These are phyloP conservation scores for Ceriops zippeliana DNA, from an alignment of 345 rosid species.

Conservation along the genomic window DNA sequence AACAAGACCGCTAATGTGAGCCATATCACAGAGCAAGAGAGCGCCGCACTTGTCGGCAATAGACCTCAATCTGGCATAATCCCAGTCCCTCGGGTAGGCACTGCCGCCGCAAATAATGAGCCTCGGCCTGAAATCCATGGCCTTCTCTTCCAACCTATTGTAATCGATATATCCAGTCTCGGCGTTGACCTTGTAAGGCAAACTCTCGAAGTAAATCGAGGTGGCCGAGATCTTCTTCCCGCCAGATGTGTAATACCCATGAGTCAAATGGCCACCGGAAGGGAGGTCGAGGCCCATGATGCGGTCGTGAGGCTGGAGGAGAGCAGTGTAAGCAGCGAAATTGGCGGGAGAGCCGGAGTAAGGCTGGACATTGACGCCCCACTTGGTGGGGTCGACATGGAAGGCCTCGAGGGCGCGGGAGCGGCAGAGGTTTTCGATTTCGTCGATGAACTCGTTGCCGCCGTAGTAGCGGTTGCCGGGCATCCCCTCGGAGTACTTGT, in stretches of 20 bases:
- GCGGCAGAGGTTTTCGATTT: constrained; percentile 94
- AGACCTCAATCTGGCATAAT: constrained; percentile 68
- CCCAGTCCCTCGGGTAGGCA: constrained; percentile 99
- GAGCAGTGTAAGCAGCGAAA: constrained; percentile 97
- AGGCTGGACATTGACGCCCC: constrained; percentile 99
- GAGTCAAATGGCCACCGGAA: constrained; percentile 95
- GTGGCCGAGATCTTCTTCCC: constrained; percentile 99
- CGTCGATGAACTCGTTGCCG: constrained; percentile 89
- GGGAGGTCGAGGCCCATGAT: constrained; percentile 98
- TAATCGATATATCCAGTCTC: constrained; percentile 84
- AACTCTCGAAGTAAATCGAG: constrained; percentile 97
- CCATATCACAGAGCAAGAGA: constrained; percentile 96
- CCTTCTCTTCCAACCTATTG: constrained; percentile 97
- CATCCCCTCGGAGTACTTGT: constrained; percentile 98
- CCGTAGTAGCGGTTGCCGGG: constrained; percentile 99
- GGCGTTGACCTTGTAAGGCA: constrained; percentile 92
- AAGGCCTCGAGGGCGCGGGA: constrained; percentile 83
- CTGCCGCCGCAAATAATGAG: constrained; percentile 98
- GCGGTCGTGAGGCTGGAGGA: constrained; percentile 92
- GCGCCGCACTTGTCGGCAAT: constrained; percentile 94
- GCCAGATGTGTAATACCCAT: constrained; percentile 92
- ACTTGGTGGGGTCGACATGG: constrained; percentile 57
- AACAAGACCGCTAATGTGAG: constrained; percentile 99
- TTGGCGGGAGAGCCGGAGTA: constrained; percentile 99
- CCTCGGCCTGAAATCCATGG: constrained; percentile 92